A percentile compares a stretch with the other conserved stretches of the same genome.
Conservation (phyloP, 345 rosid genomes). For the Triadica sebifera region DNA sequence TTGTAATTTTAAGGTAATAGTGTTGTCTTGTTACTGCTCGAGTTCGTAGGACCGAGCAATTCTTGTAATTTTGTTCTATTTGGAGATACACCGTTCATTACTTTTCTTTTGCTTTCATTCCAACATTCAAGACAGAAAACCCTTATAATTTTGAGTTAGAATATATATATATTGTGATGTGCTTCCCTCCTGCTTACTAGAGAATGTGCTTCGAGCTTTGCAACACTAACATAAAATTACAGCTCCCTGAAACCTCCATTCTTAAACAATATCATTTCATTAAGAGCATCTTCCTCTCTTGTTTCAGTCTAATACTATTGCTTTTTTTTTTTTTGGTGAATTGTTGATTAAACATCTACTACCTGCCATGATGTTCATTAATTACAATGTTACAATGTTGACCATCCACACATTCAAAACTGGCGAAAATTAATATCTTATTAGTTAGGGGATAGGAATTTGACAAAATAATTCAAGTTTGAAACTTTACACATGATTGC, state of each 20-base stretch:
- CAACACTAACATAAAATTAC: no score
- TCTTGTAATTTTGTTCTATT: slow-evolving; percentile 17
- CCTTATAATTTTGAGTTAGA: background rate
- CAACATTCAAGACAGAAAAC: background rate
- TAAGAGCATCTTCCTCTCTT: no score
- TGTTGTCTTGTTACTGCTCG: background rate
- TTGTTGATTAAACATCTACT: no score
- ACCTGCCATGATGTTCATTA: background rate
- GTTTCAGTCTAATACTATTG: no score
- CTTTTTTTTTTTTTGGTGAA: no score
- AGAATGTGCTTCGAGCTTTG: no score
- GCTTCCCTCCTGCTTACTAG: no score
- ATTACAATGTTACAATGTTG: background rate
- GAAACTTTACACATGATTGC: slow-evolving; percentile 16
- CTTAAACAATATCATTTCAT: no score
- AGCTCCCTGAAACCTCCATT: no score
- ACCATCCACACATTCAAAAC: background rate
- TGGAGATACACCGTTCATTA: background rate
- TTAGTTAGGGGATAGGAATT: background rate
- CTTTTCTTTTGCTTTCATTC: background rate
- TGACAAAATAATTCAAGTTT: background rate
- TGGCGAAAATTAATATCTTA: background rate
- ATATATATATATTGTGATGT: background rate
- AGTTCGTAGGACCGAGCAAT: background rate
- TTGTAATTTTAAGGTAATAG: background rate